Evolutionary conservation across 2,329 filamentous ascomycete species (phyloP).

Genomic region (Penicillium freii): DNA sequence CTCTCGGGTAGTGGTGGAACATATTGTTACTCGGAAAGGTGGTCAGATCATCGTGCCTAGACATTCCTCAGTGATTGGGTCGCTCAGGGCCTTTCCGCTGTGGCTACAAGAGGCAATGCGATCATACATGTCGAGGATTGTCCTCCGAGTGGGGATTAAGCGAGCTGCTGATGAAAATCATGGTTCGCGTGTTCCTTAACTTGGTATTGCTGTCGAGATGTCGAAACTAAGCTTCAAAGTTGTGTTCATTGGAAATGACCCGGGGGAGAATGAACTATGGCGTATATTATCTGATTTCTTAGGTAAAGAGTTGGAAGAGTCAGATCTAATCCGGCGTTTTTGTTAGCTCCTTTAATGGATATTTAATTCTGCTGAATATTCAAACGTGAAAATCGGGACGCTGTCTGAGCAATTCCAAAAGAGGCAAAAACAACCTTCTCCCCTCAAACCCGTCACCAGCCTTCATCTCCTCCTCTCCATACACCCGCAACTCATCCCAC

Average conservation of each 20-base stretch:
- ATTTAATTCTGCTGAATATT: not conserved
- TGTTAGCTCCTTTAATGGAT: not conserved
- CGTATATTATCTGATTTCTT: not conserved
- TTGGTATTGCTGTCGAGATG: no score
- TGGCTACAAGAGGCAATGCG: slow-evolving; percentile 9
- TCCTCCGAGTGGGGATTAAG: not conserved
- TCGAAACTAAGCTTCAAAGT: not conserved
- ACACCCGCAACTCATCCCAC: slow-evolving; percentile 49
- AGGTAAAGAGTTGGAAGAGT: not conserved
- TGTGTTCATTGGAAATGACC: not conserved
- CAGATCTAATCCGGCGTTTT: not conserved
- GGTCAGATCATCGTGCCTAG: slow-evolving; percentile 46
- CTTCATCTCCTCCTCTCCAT: slow-evolving; percentile 27
- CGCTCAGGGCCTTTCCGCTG: slow-evolving; percentile 1
- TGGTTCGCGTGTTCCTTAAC: not conserved
- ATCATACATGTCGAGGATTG: slow-evolving; percentile 4
- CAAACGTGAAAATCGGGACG: slow-evolving; percentile 30
- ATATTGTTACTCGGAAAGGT: slow-evolving; percentile 46
- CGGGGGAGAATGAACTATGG: not conserved
- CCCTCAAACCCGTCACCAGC: slow-evolving; percentile 30
- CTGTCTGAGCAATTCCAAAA: slow-evolving; percentile 48
- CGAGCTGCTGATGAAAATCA: not conserved
- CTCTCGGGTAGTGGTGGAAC: slow-evolving; percentile 45
- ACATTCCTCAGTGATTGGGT: not conserved
- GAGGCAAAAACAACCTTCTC: slow-evolving; percentile 47